These are phyloP conservation scores for Naegleria lovaniensis DNA, from an alignment of 208 protist genomes.

Conservation along the genomic window DNA sequence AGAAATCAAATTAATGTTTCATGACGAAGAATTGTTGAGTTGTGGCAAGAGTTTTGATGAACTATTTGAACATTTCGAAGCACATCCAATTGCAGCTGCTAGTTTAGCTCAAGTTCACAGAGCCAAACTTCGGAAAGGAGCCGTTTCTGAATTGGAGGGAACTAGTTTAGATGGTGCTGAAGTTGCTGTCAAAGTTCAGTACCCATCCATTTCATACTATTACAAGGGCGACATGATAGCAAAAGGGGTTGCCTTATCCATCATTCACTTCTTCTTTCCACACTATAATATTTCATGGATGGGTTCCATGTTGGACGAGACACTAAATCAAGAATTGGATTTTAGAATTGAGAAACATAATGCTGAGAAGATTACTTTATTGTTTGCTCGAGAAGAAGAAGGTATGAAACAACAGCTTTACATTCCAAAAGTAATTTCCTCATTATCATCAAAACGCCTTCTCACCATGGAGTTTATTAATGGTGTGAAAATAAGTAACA, in stretches of 20 bases:
- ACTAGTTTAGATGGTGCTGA: slow-evolving; percentile 19
- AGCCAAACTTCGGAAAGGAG: not conserved
- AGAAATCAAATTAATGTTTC: slow-evolving; percentile 41
- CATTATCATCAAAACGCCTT: slow-evolving; percentile 43
- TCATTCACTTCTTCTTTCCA: not conserved
- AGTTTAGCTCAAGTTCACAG: not conserved
- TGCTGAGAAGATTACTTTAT: slow-evolving; percentile 14
- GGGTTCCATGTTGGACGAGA: not conserved
- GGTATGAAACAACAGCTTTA: slow-evolving; percentile 47
- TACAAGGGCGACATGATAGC: slow-evolving; percentile 42
- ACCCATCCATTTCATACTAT: slow-evolving; percentile 22
- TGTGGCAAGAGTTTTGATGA: not conserved
- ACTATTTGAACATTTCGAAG: not conserved
- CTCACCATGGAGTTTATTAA: slow-evolving; percentile 60
- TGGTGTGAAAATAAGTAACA: slow-evolving; percentile 35
- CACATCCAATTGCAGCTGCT: not conserved
- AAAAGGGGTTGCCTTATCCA: slow-evolving; percentile 20
- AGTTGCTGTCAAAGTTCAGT: slow-evolving; percentile 58
- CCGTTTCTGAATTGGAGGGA: not conserved
- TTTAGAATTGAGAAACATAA: slow-evolving; percentile 19
- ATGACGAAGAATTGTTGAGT: slow-evolving; percentile 31
- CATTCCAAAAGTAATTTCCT: slow-evolving; percentile 27
- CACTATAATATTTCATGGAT: not conserved
- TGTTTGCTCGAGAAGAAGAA: not conserved
- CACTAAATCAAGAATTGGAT: slow-evolving; percentile 15